Evolutionary conservation across 225 moss, liverwort and hornwort genomes (phyloP).

Genomic region (Lunularia cruciata): DNA sequence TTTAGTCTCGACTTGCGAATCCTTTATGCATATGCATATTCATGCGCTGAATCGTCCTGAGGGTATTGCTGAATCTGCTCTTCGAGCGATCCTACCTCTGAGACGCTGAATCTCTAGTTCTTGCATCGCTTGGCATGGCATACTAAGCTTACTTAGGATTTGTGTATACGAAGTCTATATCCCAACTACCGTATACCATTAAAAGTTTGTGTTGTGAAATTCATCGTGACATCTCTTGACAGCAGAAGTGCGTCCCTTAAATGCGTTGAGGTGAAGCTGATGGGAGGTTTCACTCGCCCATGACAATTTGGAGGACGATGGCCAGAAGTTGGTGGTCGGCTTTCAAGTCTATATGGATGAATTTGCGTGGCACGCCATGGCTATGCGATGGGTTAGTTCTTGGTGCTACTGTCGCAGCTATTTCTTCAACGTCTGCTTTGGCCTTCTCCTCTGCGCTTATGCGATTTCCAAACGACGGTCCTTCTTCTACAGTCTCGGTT

Average conservation of each 20-base stretch:
- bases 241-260: background rate
- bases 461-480: conserved; percentile 33
- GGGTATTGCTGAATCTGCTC: too few relatives aligned
- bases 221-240: too few relatives aligned
- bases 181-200: too few relatives aligned
- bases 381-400: conserved; percentile 57
- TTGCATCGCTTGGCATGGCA: too few relatives aligned
- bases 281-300: background rate
- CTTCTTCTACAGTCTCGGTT: conserved; percentile 1
- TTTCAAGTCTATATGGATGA: conserved; percentile 41
- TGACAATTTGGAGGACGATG: conserved; percentile 27
- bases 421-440: conserved; percentile 61
- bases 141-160: too few relatives aligned
- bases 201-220: too few relatives aligned
- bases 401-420: conserved; percentile 49
- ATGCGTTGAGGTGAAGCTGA: background rate
- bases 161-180: too few relatives aligned
- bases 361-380: conserved; percentile 48
- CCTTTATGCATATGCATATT: too few relatives aligned
- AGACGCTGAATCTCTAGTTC: too few relatives aligned
- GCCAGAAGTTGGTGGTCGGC: conserved; percentile 39
- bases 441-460: conserved; percentile 62
- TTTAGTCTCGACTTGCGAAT: too few relatives aligned
- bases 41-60: too few relatives aligned
- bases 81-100: too few relatives aligned